Evolutionary conservation across 2,329 filamentous ascomycete genomes (phyloP), one percentile per base, ranked within the genome.

Genomic region (Truncatella angustata): DNA sequence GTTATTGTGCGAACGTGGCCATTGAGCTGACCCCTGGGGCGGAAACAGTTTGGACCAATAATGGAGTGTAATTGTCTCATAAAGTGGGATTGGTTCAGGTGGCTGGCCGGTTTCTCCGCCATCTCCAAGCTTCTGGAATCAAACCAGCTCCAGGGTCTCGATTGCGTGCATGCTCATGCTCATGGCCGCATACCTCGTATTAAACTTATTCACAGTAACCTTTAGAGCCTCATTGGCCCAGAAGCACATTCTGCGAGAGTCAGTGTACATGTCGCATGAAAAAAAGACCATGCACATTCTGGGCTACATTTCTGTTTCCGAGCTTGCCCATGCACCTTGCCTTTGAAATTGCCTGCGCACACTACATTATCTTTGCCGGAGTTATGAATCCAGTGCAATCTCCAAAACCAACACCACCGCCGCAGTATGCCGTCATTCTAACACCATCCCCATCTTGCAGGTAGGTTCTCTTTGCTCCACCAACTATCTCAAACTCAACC

Each of bases 381-480:
- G 51, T 49, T 9, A 62, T 52, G 46, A 62, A 56, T 1, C 60
- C 58, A 11, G 54, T 56, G 21, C 69, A 71, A 6, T 72, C 68
- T 0, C 70, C 70, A 51, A 73, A 73, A 0, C 70, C 70, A 50
- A 73, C 80, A 12, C 69, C 67, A 60, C 37, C 73, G 69, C 60
- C 76, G 60, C 23, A 70, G 60, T 54, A 74, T 64, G 37, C 70
- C 47, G 63, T 70, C 35, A 72, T 63, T 16, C 66, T 58, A 34
- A 72, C 60, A n/a, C 61, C 62, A 52, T 75, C 73, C 1, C 71
- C 72, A 52, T 76, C 73, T 36, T 70, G 59, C 3, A 76, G 58
- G 50, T 64, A 75, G 0, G 58, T 59, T 14, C 68, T 65, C 50
- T 65, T 60, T 18, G 60, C 59, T 4, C 70, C 71, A 12, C 67